Evolutionary conservation across 768 basidiomycete genomes (phyloP).

Genomic region (Plicaturopsis crispa): DNA sequence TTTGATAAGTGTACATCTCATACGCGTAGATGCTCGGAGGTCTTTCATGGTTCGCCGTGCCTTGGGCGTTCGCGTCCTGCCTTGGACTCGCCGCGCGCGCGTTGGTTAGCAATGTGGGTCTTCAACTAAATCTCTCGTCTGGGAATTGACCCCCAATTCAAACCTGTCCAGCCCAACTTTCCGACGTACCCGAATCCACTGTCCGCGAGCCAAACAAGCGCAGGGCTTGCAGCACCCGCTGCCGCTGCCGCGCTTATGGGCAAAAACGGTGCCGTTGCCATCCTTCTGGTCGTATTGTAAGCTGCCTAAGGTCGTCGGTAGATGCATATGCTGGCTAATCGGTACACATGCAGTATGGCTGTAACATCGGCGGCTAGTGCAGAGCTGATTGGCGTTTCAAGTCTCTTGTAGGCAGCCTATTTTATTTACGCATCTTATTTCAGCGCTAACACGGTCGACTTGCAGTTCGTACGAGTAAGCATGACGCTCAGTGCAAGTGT

Average conservation of each 20-base stretch:
- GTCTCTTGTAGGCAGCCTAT: constrained; percentile 28
- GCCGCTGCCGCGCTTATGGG: constrained; percentile 40
- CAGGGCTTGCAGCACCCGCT: constrained; percentile 38
- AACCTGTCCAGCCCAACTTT: constrained; percentile 40
- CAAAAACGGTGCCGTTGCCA: constrained; percentile 33
- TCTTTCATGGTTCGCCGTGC: constrained; percentile 50
- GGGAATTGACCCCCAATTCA: constrained; percentile 1
- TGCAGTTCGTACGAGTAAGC: constrained; percentile 40
- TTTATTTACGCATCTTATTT: constrained; percentile 4
- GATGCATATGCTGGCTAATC: too few relatives aligned
- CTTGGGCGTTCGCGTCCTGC: constrained; percentile 41
- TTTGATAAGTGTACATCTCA: background rate
- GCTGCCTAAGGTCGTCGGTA: too few relatives aligned
- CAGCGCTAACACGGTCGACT: background rate
- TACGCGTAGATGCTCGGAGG: constrained; percentile 42
- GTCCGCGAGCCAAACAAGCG: constrained; percentile 28
- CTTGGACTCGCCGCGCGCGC: constrained; percentile 36
- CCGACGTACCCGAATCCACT: constrained; percentile 44
- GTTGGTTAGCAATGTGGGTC: constrained; percentile 21
- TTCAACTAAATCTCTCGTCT: constrained; percentile 1
- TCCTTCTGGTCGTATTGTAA: constrained; percentile 35
- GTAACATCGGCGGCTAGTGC: constrained; percentile 39
- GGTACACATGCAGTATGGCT: constrained; percentile 35
- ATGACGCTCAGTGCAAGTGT: background rate
- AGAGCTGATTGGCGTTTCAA: constrained; percentile 37